phyloP scores from a whole-genome alignment of 441 rosid genomes.

The Populus hybrid region DNA sequence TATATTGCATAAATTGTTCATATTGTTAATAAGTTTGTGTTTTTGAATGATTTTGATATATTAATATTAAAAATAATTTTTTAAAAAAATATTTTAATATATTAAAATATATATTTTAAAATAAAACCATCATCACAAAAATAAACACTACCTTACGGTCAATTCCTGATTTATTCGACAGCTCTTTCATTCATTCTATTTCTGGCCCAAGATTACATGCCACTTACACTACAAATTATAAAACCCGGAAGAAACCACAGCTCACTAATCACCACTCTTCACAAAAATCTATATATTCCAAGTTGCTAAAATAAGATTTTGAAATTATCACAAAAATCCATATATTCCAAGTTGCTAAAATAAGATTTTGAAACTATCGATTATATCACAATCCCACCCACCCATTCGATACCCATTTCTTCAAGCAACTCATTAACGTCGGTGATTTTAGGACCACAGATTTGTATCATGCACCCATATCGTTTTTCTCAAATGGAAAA shows the following conservation, averaged over 20 bases:
- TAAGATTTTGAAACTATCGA: not conserved
- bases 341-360: conserved; percentile 8
- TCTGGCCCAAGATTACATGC: not conserved
- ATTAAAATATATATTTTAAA: too few species aligned
- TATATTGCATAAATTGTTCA: too few species aligned
- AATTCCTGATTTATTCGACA: too few species aligned
- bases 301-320: not conserved
- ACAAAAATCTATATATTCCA: conserved; percentile 1
- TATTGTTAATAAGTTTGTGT: too few species aligned
- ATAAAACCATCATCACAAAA: too few species aligned
- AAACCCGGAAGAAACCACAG: not conserved
- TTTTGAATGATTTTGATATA: too few species aligned
- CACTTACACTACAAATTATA: not conserved
- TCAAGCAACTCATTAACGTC: not conserved
- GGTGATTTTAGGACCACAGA: not conserved
- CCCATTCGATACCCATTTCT: not conserved
- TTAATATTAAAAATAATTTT: too few species aligned
- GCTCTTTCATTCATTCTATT: not conserved
- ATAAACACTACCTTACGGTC: too few species aligned
- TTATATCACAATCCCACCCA: not conserved
- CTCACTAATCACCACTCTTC: not conserved
- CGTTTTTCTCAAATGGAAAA: not conserved
- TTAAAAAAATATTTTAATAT: too few species aligned
- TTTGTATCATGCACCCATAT: not conserved
- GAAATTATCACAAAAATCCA: not conserved